Percentiles rank a stretch among this genome's conserved stretches.
Evolutionary conservation across 129 eudicot genomes (phyloP).

Genomic region (Chrysanthemum makinoi): DNA sequence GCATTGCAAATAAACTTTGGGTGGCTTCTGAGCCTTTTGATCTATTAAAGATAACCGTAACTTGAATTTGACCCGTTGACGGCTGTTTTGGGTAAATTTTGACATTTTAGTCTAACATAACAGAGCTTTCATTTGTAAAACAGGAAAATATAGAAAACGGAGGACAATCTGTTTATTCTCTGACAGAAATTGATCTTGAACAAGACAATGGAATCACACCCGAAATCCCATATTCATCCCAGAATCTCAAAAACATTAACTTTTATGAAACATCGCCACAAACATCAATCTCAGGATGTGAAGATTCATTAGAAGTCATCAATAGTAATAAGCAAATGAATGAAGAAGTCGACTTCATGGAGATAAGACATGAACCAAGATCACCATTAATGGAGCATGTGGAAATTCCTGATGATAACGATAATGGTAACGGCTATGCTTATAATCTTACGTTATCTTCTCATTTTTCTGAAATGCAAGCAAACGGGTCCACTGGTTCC

Average conservation of each 20-base stretch:
- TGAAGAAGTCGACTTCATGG: conserved; percentile 16
- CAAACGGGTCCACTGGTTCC: conserved; percentile 8
- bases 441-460: conserved; percentile 14
- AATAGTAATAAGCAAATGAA: conserved; percentile 16
- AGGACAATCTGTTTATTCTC: conserved; percentile 32
- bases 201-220: conserved; percentile 31
- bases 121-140: conserved; percentile 18
- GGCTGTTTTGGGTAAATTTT: background rate
- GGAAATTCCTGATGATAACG: conserved; percentile 17
- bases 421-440: background rate
- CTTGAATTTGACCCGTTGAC: too few relatives aligned
- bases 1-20: too few relatives aligned
- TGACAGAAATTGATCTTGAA: conserved; percentile 34
- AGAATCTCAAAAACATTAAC: conserved; percentile 19
- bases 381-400: conserved; percentile 23
- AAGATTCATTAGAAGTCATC: conserved; percentile 28
- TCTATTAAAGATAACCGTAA: background rate
- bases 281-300: conserved; percentile 34
- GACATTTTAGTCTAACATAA: background rate
- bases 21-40: conserved; percentile 1
- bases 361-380: conserved; percentile 26
- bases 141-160: conserved; percentile 50
- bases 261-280: conserved; percentile 27
- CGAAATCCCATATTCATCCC: conserved; percentile 36
- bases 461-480: conserved; percentile 14